phyloP scores from a whole-genome alignment of 2,329 filamentous ascomycete species.

The Calonectria pauciramosa region DNA sequence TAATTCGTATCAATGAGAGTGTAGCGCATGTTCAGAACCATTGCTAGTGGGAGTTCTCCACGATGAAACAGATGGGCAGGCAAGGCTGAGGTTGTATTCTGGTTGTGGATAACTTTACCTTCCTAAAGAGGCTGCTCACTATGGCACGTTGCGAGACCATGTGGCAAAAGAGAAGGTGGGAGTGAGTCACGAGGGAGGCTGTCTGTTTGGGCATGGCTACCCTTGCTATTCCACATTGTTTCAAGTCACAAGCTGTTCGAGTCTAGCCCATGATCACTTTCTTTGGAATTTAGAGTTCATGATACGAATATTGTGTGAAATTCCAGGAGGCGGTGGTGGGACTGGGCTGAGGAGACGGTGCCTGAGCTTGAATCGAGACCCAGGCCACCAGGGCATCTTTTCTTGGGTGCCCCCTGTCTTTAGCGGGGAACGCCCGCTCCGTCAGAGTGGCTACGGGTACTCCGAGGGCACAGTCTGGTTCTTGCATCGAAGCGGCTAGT shows the following conservation, averaged over 20 bases:
- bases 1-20: not conserved
- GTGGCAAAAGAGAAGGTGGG: not conserved
- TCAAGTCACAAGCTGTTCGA: not conserved
- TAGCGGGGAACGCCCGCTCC: not conserved
- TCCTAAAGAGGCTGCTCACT: not conserved
- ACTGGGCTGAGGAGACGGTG: not conserved
- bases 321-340: not conserved
- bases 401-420: not conserved
- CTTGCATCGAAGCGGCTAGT: not conserved
- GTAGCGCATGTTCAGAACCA: not conserved
- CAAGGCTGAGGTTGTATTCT: not conserved
- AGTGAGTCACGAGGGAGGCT: not conserved
- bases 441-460: not conserved
- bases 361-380: not conserved
- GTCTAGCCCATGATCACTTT: not conserved
- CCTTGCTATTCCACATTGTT: not conserved
- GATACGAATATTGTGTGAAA: conserved; percentile 12
- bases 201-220: not conserved
- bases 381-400: not conserved
- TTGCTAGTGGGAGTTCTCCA: not conserved
- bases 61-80: not conserved
- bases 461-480: not conserved
- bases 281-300: not conserved
- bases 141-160: not conserved
- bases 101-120: not conserved